Evolutionary conservation across 805 yeast species (phyloP).

Genomic region (Metschnikowia reukaufii): DNA sequence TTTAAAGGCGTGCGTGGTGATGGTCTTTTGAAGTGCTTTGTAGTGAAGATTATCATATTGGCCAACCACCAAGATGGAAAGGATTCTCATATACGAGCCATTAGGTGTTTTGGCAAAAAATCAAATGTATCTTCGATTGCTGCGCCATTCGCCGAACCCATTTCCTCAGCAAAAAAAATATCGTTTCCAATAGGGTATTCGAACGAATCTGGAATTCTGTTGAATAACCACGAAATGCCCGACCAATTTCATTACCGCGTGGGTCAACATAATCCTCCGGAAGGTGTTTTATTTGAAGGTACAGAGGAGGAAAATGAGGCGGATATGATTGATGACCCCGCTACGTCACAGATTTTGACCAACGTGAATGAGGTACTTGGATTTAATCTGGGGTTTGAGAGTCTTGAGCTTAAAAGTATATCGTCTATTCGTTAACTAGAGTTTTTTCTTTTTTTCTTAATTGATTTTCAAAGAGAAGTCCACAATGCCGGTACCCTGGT

Average conservation of each 20-base stretch:
- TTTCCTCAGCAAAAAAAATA: background rate
- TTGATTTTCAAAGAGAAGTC: conserved; percentile 81
- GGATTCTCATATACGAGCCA: conserved; percentile 84
- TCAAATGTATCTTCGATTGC: conserved; percentile 14
- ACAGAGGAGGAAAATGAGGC: conserved; percentile 12
- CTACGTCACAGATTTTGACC: conserved; percentile 26
- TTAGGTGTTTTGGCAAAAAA: conserved; percentile 53
- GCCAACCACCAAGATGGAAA: conserved; percentile 94
- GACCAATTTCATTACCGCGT: background rate
- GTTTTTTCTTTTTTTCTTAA: background rate
- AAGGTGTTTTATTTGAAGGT: background rate
- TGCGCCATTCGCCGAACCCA: background rate
- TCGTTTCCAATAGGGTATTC: conserved; percentile 1
- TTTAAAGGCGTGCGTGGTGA: conserved; percentile 56
- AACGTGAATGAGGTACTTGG: conserved; percentile 42
- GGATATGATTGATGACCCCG: conserved; percentile 20
- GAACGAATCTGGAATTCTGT: conserved; percentile 16
- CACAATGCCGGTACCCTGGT: conserved; percentile 82
- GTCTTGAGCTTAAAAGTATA: conserved; percentile 35
- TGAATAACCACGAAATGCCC: conserved; percentile 9
- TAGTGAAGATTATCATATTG: conserved; percentile 58
- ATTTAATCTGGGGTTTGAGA: conserved; percentile 44
- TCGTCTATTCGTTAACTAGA: conserved; percentile 34
- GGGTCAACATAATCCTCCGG: background rate
- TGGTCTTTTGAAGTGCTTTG: conserved; percentile 63